A percentile compares a stretch with the other conserved stretches of the same genome.
Conservation (phyloP, 129 eudicot genomes). For the Mikania micrantha region DNA sequence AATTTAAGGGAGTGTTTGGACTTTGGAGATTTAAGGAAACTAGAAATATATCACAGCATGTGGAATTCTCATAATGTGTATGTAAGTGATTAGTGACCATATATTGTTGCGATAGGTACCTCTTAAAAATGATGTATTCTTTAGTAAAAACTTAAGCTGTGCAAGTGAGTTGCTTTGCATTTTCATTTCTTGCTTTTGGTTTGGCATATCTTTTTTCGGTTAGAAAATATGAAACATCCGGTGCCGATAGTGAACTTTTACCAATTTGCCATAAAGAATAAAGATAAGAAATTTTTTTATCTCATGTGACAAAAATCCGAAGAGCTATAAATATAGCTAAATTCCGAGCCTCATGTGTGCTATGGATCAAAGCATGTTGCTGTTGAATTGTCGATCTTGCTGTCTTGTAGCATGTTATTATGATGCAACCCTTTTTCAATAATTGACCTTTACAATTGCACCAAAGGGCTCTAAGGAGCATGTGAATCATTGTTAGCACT, state of each 20-base stretch:
- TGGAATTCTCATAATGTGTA: background rate
- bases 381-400: background rate
- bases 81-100: background rate
- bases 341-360: background rate
- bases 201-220: background rate
- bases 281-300: background rate
- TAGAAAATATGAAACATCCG: background rate
- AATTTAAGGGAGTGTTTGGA: background rate
- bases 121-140: background rate
- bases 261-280: background rate
- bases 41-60: background rate
- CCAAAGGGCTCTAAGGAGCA: background rate
- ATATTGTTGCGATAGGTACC: background rate
- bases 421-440: background rate
- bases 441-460: background rate
- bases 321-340: background rate
- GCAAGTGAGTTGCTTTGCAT: background rate
- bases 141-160: conserved; percentile 1
- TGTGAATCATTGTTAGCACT: background rate
- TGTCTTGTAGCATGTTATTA: background rate
- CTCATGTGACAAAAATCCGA: background rate
- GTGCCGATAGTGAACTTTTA: background rate
- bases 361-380: background rate
- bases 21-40: background rate
- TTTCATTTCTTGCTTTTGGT: conserved; percentile 5